Conservation (phyloP, 225 moss, liverwort and hornwort genomes). For the Anthoceros angustus region DNA sequence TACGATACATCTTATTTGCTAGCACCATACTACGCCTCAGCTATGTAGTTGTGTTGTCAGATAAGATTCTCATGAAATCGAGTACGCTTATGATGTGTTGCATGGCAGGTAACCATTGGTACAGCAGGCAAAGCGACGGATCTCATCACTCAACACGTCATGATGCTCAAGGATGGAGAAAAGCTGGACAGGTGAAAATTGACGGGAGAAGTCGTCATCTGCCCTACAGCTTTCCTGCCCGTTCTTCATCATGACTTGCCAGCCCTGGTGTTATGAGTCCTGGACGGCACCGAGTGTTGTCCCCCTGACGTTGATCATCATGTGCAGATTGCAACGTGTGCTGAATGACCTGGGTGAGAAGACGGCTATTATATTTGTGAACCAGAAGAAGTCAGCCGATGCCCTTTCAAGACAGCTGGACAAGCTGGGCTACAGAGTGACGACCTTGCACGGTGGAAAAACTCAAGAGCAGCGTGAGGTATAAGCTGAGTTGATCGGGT, state of each 20-base stretch:
- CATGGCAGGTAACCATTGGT: conserved; percentile 51
- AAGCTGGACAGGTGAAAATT: conserved; percentile 54
- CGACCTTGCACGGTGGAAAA: conserved; percentile 96
- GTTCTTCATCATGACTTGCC: too few relatives aligned
- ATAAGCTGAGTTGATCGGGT: background rate
- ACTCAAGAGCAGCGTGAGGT: conserved; percentile 99
- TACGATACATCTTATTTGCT: conserved; percentile 11
- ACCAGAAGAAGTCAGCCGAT: conserved; percentile 89
- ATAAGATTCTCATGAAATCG: background rate
- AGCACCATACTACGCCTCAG: background rate
- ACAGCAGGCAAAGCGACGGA: conserved; percentile 83
- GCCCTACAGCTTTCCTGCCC: too few relatives aligned
- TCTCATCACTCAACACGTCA: conserved; percentile 76
- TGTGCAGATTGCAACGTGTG: conserved; percentile 70
- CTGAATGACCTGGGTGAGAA: conserved; percentile 94
- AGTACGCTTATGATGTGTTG: background rate
- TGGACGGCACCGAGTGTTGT: too few relatives aligned
- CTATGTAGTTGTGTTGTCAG: too few relatives aligned
- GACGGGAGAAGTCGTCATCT: too few relatives aligned
- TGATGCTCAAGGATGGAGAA: conserved; percentile 67
- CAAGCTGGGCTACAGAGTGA: conserved; percentile 75
- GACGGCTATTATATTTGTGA: conserved; percentile 91
- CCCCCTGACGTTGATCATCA: too few relatives aligned
- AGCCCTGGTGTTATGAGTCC: too few relatives aligned
- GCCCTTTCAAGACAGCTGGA: conserved; percentile 90